A percentile compares a stretch with the other conserved stretches of the same genome.
These are phyloP conservation scores for Zizania latifolia DNA, from an alignment of 176 grass and related monocot species.

Conservation along the genomic window DNA sequence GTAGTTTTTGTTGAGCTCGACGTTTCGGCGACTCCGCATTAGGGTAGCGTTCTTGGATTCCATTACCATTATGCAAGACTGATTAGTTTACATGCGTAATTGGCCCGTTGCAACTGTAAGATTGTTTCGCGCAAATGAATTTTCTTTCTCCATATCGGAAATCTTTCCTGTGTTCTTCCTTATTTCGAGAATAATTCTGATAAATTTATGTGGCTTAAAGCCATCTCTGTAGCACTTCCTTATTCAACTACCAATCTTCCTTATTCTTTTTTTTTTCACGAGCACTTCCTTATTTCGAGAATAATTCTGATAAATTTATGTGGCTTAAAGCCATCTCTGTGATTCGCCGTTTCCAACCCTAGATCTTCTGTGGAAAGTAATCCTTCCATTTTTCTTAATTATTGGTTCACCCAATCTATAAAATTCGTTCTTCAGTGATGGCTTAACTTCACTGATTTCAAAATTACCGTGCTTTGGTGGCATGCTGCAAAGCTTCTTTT, in stretches of 20 bases:
- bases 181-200: background rate
- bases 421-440: background rate
- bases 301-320: background rate
- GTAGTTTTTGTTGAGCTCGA: no score
- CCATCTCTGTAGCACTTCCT: background rate
- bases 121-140: no score
- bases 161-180: background rate
- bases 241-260: background rate
- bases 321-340: rapidly evolving
- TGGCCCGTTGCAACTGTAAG: no score
- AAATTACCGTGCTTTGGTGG: background rate
- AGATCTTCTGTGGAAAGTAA: background rate
- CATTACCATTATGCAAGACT: no score
- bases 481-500: background rate
- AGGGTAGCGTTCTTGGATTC: no score
- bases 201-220: background rate
- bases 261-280: background rate
- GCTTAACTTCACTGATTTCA: background rate
- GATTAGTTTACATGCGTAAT: no score
- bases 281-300: background rate
- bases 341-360: background rate
- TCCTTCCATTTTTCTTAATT: background rate
- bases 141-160: background rate
- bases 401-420: background rate
- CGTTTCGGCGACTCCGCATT: no score